These are phyloP conservation scores for Tricholoma furcatifolium DNA, from an alignment of 768 basidiomycete genomes.

Conservation along the genomic window DNA sequence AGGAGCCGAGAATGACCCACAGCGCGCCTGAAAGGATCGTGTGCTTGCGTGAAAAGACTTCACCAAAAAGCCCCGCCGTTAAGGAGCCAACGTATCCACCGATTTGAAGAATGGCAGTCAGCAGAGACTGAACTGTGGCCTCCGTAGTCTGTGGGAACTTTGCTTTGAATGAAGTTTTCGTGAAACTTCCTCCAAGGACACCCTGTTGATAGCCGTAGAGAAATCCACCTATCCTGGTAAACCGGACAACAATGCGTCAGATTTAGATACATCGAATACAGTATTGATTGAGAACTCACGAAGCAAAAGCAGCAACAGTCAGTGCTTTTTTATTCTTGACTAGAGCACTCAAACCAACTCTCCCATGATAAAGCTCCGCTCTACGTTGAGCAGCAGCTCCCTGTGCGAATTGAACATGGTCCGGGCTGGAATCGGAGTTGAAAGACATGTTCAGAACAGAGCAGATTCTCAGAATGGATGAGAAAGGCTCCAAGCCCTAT, in stretches of 20 bases:
- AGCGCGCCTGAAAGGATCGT: slow-evolving; percentile 16
- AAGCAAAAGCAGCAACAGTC: slow-evolving; percentile 15
- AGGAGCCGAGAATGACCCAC: slow-evolving; percentile 17
- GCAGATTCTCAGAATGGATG: neutral
- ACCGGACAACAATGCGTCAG: neutral
- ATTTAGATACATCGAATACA: neutral
- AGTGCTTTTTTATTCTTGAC: slow-evolving; percentile 15
- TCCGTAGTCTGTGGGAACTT: slow-evolving; percentile 14
- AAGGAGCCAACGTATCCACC: slow-evolving; percentile 17
- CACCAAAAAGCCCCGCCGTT: slow-evolving; percentile 15
- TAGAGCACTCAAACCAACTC: slow-evolving; percentile 8
- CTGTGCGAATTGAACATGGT: slow-evolving; percentile 5
- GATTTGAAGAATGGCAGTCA: slow-evolving; percentile 18
- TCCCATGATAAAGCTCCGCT: slow-evolving; percentile 9
- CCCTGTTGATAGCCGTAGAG: slow-evolving; percentile 19
- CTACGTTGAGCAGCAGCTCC: slow-evolving; percentile 16
- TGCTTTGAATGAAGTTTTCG: slow-evolving; percentile 11
- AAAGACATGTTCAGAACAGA: neutral
- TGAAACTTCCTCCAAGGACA: slow-evolving; percentile 16
- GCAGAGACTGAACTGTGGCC: slow-evolving; percentile 14
- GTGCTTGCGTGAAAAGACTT: slow-evolving; percentile 17
- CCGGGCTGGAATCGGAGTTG: neutral
- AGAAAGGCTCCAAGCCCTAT: neutral
- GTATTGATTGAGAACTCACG: slow-evolving; percentile 8
- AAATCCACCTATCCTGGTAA: slow-evolving; percentile 14